phyloP scores from a whole-genome alignment of 805 yeast genomes.

The Saccharomycopsis sp. region DNA sequence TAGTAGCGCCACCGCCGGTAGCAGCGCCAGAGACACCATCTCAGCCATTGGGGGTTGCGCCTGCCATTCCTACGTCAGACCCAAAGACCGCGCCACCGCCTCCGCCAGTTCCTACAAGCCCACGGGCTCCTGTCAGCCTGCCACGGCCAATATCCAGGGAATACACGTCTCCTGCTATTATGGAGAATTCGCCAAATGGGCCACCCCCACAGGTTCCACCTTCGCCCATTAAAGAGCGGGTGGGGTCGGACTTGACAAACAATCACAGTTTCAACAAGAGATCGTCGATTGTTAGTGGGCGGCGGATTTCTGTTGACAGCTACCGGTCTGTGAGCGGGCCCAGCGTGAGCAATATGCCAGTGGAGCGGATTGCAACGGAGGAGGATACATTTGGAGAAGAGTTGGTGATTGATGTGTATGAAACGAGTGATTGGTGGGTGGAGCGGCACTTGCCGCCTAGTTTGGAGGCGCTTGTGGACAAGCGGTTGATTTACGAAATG shows the following conservation, averaged over 20 bases:
- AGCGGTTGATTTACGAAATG: slow-evolving; percentile 52
- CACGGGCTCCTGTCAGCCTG: slow-evolving; percentile 20
- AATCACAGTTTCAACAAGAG: too few species aligned
- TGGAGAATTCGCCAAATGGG: slow-evolving; percentile 13
- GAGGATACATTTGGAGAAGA: slow-evolving; percentile 7
- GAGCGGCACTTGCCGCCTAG: slow-evolving; percentile 47
- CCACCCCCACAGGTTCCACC: slow-evolving; percentile 22
- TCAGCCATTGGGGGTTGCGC: too few species aligned
- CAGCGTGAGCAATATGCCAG: slow-evolving; percentile 13
- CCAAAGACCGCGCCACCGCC: slow-evolving; percentile 6
- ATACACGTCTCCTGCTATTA: slow-evolving; percentile 19
- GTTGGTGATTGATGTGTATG: slow-evolving; percentile 27
- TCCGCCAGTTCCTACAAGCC: slow-evolving; percentile 1
- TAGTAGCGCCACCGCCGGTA: slow-evolving; percentile 16
- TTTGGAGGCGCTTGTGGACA: slow-evolving; percentile 32
- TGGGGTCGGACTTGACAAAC: too few species aligned
- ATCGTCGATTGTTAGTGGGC: slow-evolving; percentile 7
- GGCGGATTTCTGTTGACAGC: slow-evolving; percentile 5
- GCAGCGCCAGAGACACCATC: slow-evolving; percentile 2
- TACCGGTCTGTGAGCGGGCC: slow-evolving; percentile 16
- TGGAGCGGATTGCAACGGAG: slow-evolving; percentile 8
- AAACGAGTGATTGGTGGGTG: slow-evolving; percentile 58
- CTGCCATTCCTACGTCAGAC: slow-evolving; percentile 12
- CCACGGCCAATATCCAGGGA: too few species aligned
- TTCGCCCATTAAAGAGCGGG: too few species aligned